phyloP scores from a whole-genome alignment of 2,329 filamentous ascomycete species.

The Botrytis byssoidea region DNA sequence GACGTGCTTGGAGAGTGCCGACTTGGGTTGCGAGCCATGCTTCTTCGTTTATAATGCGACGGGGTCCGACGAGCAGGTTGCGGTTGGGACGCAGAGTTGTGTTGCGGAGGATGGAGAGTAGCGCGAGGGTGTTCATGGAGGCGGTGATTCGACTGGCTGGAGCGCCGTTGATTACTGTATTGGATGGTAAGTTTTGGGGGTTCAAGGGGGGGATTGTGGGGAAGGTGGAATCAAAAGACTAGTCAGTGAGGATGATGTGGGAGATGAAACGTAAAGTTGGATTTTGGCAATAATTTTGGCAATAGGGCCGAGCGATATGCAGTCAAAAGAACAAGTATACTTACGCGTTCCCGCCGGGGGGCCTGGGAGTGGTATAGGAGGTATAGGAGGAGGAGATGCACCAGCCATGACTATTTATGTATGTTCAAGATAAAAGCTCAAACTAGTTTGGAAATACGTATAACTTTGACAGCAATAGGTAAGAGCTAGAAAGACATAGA shows the following conservation, averaged over 20 bases:
- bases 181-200: neutral
- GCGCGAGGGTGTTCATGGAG: neutral
- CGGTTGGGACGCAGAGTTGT: neutral
- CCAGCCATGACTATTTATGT: neutral
- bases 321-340: neutral
- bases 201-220: neutral
- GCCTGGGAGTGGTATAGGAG: neutral
- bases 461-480: neutral
- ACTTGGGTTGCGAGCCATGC: slow-evolving; percentile 1
- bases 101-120: neutral
- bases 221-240: neutral
- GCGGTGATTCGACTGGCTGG: neutral
- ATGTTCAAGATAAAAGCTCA: neutral
- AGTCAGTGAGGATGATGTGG: neutral
- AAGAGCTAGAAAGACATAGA: neutral
- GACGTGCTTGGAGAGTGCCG: neutral
- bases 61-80: neutral
- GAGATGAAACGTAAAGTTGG: neutral
- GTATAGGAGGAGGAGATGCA: neutral
- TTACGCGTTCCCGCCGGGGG: neutral
- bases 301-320: neutral
- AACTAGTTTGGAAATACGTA: neutral
- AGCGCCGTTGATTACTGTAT: neutral
- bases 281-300: neutral
- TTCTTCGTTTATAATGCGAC: neutral